Evolutionary conservation across 345 rosid species (phyloP).

Genomic region (Nasturtium officinale): DNA sequence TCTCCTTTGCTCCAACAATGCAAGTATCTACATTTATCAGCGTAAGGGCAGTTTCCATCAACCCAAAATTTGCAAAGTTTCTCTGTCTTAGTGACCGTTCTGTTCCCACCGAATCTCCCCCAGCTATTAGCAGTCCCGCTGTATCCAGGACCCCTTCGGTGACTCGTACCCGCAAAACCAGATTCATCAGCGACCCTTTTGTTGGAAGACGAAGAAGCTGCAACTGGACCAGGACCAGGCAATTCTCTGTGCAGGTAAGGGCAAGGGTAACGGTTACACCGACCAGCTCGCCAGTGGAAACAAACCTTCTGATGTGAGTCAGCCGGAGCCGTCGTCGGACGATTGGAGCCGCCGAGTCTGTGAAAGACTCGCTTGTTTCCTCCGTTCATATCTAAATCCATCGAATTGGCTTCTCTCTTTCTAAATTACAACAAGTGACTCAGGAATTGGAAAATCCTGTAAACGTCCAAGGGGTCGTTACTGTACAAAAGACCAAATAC

Average conservation of each 20-base stretch:
- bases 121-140: constrained; percentile 45
- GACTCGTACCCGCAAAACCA: constrained; percentile 58
- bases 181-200: constrained; percentile 72
- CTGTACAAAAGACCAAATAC: constrained; percentile 15
- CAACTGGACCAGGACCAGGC: constrained; percentile 38
- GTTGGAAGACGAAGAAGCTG: constrained; percentile 34
- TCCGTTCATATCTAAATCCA: constrained; percentile 77
- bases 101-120: constrained; percentile 65
- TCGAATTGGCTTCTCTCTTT: constrained; percentile 8
- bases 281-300: constrained; percentile 88
- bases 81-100: constrained; percentile 57
- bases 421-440: neutral
- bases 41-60: constrained; percentile 75
- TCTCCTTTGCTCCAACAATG: constrained; percentile 90
- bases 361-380: constrained; percentile 70
- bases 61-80: constrained; percentile 83
- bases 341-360: constrained; percentile 53
- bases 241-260: constrained; percentile 76
- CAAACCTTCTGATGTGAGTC: constrained; percentile 68
- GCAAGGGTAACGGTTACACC: constrained; percentile 69
- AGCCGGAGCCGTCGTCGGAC: constrained; percentile 24
- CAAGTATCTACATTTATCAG: constrained; percentile 73
- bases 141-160: constrained; percentile 59
- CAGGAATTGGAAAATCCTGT: constrained; percentile 21
- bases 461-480: constrained; percentile 29